Conservation (phyloP, 2,329 filamentous ascomycete species). For the Fusarium aywerte region DNA sequence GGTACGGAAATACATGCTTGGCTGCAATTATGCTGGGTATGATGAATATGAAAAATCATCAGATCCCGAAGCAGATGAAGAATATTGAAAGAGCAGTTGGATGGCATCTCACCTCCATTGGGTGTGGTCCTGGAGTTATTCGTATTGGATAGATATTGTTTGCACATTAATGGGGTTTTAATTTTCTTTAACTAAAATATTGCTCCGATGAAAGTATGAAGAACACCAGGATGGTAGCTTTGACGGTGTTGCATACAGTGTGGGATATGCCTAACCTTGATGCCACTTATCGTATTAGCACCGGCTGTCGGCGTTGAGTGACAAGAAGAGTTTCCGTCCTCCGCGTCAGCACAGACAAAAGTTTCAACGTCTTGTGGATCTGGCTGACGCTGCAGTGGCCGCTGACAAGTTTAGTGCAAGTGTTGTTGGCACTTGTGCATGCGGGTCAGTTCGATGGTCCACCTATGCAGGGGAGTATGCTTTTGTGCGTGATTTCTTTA, state of each 20-base stretch:
- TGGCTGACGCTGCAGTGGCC: neutral
- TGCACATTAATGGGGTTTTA: neutral
- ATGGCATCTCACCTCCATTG: constrained; percentile 33
- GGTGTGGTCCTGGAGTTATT: constrained; percentile 20
- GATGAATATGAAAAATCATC: constrained; percentile 21
- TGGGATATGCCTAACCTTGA: neutral
- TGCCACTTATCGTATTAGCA: neutral
- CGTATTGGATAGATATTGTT: neutral
- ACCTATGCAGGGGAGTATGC: neutral
- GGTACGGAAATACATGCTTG: constrained; percentile 14
- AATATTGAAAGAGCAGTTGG: constrained; percentile 39
- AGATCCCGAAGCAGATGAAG: constrained; percentile 29
- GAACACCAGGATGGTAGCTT: neutral
- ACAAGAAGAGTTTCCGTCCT: neutral
- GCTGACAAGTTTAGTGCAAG: neutral
- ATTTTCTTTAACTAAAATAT: neutral
- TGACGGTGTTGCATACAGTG: constrained; percentile 1
- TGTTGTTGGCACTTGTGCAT: neutral
- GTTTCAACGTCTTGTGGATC: neutral
- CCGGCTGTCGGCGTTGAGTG: neutral
- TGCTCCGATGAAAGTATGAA: neutral
- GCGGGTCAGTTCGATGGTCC: neutral
- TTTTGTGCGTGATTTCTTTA: constrained; percentile 21
- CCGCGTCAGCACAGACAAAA: neutral
- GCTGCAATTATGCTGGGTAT: constrained; percentile 31